phyloP scores from a whole-genome alignment of 225 moss, liverwort and hornwort species.

The Neckera pumila region DNA sequence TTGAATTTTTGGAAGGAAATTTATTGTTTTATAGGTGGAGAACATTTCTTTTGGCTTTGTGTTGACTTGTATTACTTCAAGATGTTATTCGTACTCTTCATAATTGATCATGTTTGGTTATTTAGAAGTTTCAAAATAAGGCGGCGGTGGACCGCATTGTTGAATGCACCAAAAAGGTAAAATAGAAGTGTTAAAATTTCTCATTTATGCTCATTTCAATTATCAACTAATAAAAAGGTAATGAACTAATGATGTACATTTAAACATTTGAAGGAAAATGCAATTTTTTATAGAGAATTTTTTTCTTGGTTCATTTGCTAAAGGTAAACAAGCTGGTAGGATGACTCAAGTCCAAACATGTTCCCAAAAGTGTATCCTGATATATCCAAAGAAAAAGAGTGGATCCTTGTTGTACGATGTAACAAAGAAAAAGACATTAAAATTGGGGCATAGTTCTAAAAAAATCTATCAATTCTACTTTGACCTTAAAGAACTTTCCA shows the following conservation, averaged over 20 bases:
- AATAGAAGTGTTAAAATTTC: background rate
- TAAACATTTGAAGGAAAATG: background rate
- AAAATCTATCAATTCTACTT: background rate
- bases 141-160: background rate
- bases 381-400: background rate
- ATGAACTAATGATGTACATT: background rate
- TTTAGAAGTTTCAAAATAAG: background rate
- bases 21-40: background rate
- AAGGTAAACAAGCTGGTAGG: background rate
- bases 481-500: background rate
- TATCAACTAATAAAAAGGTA: background rate
- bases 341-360: background rate
- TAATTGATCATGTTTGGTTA: too few species aligned
- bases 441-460: background rate
- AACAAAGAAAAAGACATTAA: background rate
- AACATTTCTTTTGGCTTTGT: background rate
- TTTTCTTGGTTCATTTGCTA: background rate
- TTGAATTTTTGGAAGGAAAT: too few species aligned
- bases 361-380: rapidly evolving
- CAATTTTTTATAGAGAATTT: background rate
- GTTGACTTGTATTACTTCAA: background rate
- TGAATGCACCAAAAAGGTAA: background rate
- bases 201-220: background rate
- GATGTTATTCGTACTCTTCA: background rate
- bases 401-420: background rate